Evolutionary conservation across 2,329 filamentous ascomycete genomes (phyloP), one percentile per base, ranked within the genome.

Genomic region (Chrysoporthe puriensis): DNA sequence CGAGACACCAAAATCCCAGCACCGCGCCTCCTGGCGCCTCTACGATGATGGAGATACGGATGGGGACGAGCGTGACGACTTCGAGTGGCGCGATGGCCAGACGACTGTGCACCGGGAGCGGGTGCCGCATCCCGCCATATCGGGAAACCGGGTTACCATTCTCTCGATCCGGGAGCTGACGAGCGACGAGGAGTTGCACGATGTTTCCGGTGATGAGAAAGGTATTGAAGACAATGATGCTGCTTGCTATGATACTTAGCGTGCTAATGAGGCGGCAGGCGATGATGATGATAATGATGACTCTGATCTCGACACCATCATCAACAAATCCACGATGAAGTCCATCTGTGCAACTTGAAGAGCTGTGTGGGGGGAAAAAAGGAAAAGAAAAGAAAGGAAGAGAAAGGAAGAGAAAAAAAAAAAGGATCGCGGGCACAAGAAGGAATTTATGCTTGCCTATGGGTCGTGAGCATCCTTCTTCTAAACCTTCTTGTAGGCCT

Each of bases 81-180:
- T n/a, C 32, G 36, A 59, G 59, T 70, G 68, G 68, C 46, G 44
- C 14, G 54, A 59, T 32, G 52, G 48, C 32, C 66, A 59, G 48
- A 70, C 68, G 14, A 68, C 68, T 7, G 58, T 68, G 40, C 68
- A 70, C 48, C 68, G 46, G 2, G 56, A 54, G 34, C 36, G 54
- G 2, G 44, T 32, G 36, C 36, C 48, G 11, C 40, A 26, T 54
- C 34, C 60, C 50, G 11, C 52, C 8, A 59, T 48, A 5, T 61
- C 62, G 4, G 68, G 62, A 3, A 63, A 63, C 11, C 62, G 36
- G 21, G 63, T 70, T 16, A 62, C 50, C 5, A 70, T 70, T 40
- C 40, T 70, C 43, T 68, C 66, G n/a, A 70, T 70, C 48, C 42
- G 48, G 13, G 68, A 70, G 68, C 58, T 70, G 18, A 54, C 43